Percentiles rank a stretch among this genome's conserved stretches.
Conservation (phyloP, 331 rosid species). For the Rosa hybrid region DNA sequence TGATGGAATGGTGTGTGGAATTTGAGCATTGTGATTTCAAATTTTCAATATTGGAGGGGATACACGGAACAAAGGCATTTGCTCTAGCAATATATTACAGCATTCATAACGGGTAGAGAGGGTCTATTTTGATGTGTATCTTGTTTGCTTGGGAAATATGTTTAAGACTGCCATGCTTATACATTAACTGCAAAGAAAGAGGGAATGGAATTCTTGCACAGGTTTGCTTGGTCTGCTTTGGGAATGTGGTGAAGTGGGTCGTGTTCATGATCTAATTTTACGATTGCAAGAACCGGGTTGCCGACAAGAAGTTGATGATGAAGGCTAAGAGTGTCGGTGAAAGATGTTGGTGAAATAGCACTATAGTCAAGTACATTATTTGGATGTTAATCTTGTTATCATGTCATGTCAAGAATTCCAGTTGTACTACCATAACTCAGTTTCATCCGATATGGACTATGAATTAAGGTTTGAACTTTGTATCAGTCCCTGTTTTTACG, state of each 20-base stretch:
- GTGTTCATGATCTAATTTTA: constrained; percentile 46
- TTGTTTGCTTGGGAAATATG: neutral
- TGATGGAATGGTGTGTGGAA: too few species aligned
- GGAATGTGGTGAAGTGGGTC: constrained; percentile 47
- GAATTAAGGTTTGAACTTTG: neutral
- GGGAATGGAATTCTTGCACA: neutral
- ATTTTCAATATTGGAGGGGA: too few species aligned
- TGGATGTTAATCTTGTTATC: neutral
- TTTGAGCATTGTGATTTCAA: too few species aligned
- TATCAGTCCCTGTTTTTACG: neutral
- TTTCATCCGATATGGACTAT: neutral
- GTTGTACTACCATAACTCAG: neutral
- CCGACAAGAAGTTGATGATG: neutral
- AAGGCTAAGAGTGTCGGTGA: too few species aligned
- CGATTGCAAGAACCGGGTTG: constrained; percentile 45
- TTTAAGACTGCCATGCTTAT: neutral
- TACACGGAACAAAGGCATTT: too few species aligned
- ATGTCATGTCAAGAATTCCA: neutral
- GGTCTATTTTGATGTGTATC: neutral
- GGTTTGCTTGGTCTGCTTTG: neutral
- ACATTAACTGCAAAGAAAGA: neutral
- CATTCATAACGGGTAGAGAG: too few species aligned
- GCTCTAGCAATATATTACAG: too few species aligned
- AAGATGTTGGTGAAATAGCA: too few species aligned
- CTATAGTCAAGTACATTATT: too few species aligned